Evolutionary conservation across 495 filamentous ascomycete genomes (phyloP).

Genomic region (Penicillium desertorum): DNA sequence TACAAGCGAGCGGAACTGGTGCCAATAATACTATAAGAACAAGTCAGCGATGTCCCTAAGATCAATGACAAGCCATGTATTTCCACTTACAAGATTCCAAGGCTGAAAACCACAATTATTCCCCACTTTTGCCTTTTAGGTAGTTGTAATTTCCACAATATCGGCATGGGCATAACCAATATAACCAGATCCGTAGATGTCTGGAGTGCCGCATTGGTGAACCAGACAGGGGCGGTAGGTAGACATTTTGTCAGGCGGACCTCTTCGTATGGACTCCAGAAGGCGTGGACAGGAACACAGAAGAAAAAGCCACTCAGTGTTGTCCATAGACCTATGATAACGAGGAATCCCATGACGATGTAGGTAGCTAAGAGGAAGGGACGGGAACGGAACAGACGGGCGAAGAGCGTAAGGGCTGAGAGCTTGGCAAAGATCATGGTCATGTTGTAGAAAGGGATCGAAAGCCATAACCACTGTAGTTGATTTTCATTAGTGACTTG

Average conservation of each 20-base stretch:
- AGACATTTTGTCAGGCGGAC: slow-evolving; percentile 27
- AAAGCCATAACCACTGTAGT: slow-evolving; percentile 37
- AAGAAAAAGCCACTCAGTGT: slow-evolving; percentile 40
- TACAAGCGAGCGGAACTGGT: slow-evolving; percentile 36
- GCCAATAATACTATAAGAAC: slow-evolving; percentile 36
- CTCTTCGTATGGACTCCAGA: slow-evolving; percentile 24
- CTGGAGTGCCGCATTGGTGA: slow-evolving; percentile 46
- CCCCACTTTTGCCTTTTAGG: slow-evolving; percentile 42
- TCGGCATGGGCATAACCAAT: slow-evolving; percentile 47
- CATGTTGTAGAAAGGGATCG: slow-evolving; percentile 44
- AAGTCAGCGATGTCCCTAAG: neutral
- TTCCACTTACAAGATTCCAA: slow-evolving; percentile 49
- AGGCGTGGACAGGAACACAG: slow-evolving; percentile 36
- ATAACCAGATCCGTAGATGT: slow-evolving; percentile 49
- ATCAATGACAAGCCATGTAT: neutral
- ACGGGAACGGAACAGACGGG: slow-evolving; percentile 39
- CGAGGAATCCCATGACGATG: slow-evolving; percentile 34
- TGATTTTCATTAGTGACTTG: neutral
- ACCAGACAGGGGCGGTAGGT: slow-evolving; percentile 37
- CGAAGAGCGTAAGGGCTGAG: slow-evolving; percentile 43
- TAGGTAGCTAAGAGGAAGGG: slow-evolving; percentile 31
- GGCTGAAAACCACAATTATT: slow-evolving; percentile 43
- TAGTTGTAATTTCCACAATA: slow-evolving; percentile 42
- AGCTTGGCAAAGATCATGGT: slow-evolving; percentile 46
- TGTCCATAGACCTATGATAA: slow-evolving; percentile 37